Base-by-base conservation (phyloP, 1,139 yeast species). In the Saccharomyces hybrid region DNA sequence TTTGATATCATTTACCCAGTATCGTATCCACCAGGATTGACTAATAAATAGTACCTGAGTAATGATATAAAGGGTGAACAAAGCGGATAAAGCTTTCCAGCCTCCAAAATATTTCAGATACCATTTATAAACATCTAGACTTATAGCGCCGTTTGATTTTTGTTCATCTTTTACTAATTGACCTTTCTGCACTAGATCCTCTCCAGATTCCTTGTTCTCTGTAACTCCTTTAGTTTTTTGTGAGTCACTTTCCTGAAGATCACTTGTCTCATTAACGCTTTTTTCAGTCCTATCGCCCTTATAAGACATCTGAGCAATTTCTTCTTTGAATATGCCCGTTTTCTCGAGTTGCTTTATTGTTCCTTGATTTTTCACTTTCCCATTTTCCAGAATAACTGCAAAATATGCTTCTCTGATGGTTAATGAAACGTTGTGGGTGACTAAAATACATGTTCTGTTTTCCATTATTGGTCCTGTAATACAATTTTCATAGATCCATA, bases 351-450 rank as follows among this genome's bases (percentile, higher is more conserved):
- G 73, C 49, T 76, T 80, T 9, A 88, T 84, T 12, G 82, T 65
- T 53, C 96, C 96, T 70, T 86, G 90, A 28, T 78, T 78, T 58
- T 76, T 75, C 48, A 88, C 77, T 62, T 84, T 78, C 64, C 97
- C 97, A 66, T 88, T 86, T 41, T 86, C 86, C 84, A 89, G 77
- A 11, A 84, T 77, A 52, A 88, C 79, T 54, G 88, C 83, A 76
- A 80, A 78, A 29, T 80, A 83, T 28, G 97, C 97, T 57, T 81
- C 79, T 60, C 81, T 82, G 53, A 88, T 78, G n/a, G 96, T 85
- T 64, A 89, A 77, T 2, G 96, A 87, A 61, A 88, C 89, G 68
- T 89, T 89, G 73, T 89, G 97, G 4, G 96, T 86, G 2, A 89
- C 96, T 65, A 89, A 78, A 58, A 89, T 76, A 71, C 95, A 83